These are phyloP conservation scores for Epicoccum sorghinum DNA, from an alignment of 2,329 filamentous ascomycete genomes.

Conservation along the genomic window DNA sequence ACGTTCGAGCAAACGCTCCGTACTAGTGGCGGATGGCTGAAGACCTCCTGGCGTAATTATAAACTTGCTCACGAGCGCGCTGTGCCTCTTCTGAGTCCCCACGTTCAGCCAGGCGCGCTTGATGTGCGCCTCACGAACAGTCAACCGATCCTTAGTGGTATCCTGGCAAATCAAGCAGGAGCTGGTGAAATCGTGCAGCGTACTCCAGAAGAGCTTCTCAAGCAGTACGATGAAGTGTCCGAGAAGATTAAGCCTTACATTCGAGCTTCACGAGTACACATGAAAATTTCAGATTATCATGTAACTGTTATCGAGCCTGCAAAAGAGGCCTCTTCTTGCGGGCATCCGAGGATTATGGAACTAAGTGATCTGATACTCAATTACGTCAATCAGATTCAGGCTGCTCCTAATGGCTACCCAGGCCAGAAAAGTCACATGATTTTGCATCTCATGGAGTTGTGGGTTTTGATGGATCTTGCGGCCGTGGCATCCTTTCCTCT, in stretches of 20 bases:
- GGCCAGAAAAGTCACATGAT: constrained; percentile 61
- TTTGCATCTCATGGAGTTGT: constrained; percentile 63
- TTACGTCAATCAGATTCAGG: constrained; percentile 11
- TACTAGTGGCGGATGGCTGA: constrained; percentile 22
- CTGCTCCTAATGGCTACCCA: constrained; percentile 52
- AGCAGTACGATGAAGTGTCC: constrained; percentile 20
- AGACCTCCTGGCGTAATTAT: constrained; percentile 27
- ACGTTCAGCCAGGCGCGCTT: constrained; percentile 34
- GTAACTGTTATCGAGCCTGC: constrained; percentile 20
- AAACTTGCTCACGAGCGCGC: constrained; percentile 38
- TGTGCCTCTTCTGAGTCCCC: constrained; percentile 52
- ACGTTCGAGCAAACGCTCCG: constrained; percentile 24
- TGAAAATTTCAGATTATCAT: constrained; percentile 31
- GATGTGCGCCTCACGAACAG: constrained; percentile 32
- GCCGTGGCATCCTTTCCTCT: constrained; percentile 54
- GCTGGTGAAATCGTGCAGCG: not conserved
- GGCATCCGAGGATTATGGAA: constrained; percentile 30
- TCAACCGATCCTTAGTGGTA: constrained; percentile 9
- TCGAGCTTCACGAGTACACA: constrained; percentile 24
- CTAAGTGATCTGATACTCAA: constrained; percentile 48
- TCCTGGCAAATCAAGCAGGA: constrained; percentile 2
- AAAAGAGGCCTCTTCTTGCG: constrained; percentile 30
- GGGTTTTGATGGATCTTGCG: constrained; percentile 62
- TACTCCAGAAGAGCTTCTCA: constrained; percentile 21
- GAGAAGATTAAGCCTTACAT: constrained; percentile 22